phyloP scores from a whole-genome alignment of 225 moss, liverwort and hornwort species.

The Thuidium tamariscinum region DNA sequence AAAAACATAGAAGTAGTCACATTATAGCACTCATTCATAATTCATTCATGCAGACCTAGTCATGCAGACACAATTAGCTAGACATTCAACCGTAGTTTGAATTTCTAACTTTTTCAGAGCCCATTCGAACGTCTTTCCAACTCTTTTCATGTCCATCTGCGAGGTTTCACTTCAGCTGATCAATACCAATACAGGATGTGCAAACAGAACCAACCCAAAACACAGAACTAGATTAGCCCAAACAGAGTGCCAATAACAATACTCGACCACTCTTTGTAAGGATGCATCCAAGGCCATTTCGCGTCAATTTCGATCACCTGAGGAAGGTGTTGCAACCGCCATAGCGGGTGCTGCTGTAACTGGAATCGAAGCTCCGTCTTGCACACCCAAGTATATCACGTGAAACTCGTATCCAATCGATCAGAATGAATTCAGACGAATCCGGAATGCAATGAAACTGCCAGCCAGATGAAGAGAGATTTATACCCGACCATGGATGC shows the following conservation, averaged over 20 bases:
- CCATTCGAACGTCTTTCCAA: too few species aligned
- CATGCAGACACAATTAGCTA: too few species aligned
- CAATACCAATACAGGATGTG: too few species aligned
- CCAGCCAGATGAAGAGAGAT: not conserved
- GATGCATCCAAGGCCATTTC: not conserved
- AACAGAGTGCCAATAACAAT: not conserved
- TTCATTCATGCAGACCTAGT: too few species aligned
- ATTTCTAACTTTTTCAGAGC: too few species aligned
- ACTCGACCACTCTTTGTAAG: too few species aligned
- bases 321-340: not conserved
- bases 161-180: too few species aligned
- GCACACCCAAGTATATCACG: not conserved
- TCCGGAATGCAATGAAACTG: not conserved
- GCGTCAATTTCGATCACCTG: not conserved
- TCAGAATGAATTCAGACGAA: too few species aligned
- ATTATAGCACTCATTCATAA: too few species aligned
- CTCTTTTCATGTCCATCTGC: too few species aligned
- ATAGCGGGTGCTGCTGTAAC: not conserved
- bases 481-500: not conserved
- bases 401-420: not conserved
- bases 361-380: not conserved
- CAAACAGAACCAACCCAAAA: not conserved
- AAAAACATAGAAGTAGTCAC: too few species aligned
- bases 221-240: not conserved
- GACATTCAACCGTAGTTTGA: too few species aligned